Evolutionary conservation across 1,139 yeast species (phyloP).

Genomic region (Protomyces pachydermus): DNA sequence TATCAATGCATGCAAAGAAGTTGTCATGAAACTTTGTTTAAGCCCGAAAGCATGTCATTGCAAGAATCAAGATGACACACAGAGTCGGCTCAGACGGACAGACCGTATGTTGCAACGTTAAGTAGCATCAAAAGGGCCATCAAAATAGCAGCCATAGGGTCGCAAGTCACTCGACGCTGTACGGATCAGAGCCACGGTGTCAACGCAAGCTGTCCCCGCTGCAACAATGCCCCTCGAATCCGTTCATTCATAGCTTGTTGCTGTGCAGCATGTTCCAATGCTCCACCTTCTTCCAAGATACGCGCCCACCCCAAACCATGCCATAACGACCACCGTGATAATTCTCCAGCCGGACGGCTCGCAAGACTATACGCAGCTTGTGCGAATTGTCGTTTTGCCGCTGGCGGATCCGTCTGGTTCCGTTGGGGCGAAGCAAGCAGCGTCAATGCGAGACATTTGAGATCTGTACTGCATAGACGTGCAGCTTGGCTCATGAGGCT

Average conservation of each 20-base stretch:
- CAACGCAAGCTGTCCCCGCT: neutral
- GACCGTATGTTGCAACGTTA: too few relatives aligned
- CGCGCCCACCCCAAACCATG: neutral
- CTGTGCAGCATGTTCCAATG: neutral
- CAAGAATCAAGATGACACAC: too few relatives aligned
- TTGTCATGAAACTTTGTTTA: too few relatives aligned
- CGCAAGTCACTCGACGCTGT: too few relatives aligned
- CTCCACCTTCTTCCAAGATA: neutral
- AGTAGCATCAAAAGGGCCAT: too few relatives aligned
- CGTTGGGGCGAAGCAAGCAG: neutral
- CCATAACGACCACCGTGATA: neutral
- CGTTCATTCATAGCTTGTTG: neutral
- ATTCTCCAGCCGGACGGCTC: neutral
- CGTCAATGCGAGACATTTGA: neutral
- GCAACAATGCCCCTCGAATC: neutral
- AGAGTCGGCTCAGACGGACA: too few relatives aligned
- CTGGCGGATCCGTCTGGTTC: neutral
- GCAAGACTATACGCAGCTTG: neutral
- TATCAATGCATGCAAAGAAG: too few relatives aligned
- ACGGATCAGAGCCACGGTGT: neutral
- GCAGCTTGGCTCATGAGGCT: neutral
- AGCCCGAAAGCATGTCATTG: too few relatives aligned
- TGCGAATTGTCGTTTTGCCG: neutral
- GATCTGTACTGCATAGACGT: neutral
- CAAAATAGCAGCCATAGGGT: too few relatives aligned